Evolutionary conservation across 305 asterid species (phyloP).

Genomic region (Fraxinus paxiana): DNA sequence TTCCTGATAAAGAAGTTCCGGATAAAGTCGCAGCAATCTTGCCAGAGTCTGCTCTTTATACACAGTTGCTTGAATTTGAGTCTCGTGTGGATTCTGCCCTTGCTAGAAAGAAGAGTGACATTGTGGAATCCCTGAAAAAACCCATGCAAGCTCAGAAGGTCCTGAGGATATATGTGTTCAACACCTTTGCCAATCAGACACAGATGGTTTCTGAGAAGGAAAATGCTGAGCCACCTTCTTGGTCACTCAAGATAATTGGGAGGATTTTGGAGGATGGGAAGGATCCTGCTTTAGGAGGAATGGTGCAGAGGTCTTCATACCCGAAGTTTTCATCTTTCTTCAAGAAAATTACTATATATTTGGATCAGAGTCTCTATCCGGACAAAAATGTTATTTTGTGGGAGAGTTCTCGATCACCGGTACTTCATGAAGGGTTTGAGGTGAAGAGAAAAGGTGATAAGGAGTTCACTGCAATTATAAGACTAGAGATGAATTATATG

Average conservation of each 20-base stretch:
- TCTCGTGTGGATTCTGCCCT: conserved; percentile 68
- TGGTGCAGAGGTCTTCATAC: conserved; percentile 25
- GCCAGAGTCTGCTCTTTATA: conserved; percentile 80
- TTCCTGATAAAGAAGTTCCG: conserved; percentile 57
- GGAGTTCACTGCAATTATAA: conserved; percentile 79
- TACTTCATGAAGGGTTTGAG: conserved; percentile 75
- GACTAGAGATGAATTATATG: conserved; percentile 73
- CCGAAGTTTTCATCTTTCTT: conserved; percentile 75
- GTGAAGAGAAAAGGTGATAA: conserved; percentile 81
- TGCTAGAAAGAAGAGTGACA: conserved; percentile 60
- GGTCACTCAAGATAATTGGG: conserved; percentile 76
- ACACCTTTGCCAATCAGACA: conserved; percentile 54
- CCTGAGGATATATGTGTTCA: conserved; percentile 67
- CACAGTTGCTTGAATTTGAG: conserved; percentile 69
- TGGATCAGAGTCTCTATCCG: conserved; percentile 77
- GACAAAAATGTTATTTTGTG: conserved; percentile 81
- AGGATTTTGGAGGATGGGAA: conserved; percentile 64
- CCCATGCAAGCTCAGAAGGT: conserved; percentile 41
- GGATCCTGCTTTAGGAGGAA: conserved; percentile 42
- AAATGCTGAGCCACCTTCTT: conserved; percentile 57
- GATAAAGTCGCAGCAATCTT: conserved; percentile 56
- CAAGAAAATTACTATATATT: conserved; percentile 77
- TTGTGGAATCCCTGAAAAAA: conserved; percentile 38
- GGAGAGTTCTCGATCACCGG: conserved; percentile 79
- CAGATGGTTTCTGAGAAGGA: conserved; percentile 28